phyloP scores from a whole-genome alignment of 441 rosid genomes.

The Populus trichocarpa region DNA sequence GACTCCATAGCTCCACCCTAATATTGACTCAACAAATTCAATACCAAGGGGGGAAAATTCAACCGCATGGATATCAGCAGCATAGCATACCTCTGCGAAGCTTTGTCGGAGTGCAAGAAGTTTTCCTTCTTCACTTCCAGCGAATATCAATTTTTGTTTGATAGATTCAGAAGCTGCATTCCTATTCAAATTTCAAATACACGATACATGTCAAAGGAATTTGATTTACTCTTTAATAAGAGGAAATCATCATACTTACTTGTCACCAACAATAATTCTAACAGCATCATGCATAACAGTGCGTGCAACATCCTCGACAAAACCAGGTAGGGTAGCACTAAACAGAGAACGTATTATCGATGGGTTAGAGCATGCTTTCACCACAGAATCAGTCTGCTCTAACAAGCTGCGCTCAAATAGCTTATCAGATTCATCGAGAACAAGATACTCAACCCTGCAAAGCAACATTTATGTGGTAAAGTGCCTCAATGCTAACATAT shows the following conservation, averaged over 20 bases:
- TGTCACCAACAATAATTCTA: constrained; percentile 84
- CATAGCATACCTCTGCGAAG: constrained; percentile 66
- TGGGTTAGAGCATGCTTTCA: constrained; percentile 93
- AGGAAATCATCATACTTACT: constrained; percentile 47
- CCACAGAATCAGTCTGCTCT: constrained; percentile 85
- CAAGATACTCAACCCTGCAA: constrained; percentile 86
- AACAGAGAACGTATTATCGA: constrained; percentile 76
- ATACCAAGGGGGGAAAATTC: not conserved
- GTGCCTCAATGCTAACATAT: constrained; percentile 4
- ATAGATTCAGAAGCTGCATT: constrained; percentile 80
- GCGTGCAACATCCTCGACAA: constrained; percentile 91
- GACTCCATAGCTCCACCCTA: not conserved
- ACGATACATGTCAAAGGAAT: not conserved
- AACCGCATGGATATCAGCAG: constrained; percentile 4
- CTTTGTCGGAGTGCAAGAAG: constrained; percentile 88
- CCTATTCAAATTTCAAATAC: constrained; percentile 39
- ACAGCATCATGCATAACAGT: constrained; percentile 98
- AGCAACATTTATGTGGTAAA: constrained; percentile 8
- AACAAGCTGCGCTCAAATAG: constrained; percentile 84
- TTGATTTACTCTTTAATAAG: not conserved
- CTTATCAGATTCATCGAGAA: constrained; percentile 96
- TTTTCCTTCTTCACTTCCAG: constrained; percentile 96
- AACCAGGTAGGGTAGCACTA: constrained; percentile 97
- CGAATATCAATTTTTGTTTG: constrained; percentile 80
- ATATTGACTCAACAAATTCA: not conserved